Evolutionary conservation across 2,329 filamentous ascomycete species (phyloP).

Genomic region (Fusarium beomiforme): DNA sequence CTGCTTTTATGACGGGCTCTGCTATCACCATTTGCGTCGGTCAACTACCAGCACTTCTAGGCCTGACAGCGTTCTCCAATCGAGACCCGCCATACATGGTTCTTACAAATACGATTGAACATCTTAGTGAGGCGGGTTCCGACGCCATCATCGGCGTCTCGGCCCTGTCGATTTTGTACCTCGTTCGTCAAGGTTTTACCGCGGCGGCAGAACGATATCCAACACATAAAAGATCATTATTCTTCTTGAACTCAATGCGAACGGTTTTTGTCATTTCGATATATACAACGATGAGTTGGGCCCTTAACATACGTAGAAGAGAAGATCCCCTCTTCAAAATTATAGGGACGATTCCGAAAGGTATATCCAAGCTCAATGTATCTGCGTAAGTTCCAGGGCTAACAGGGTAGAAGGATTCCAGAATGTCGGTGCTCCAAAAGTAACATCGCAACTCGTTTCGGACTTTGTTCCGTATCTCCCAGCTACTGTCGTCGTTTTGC

Average conservation of each 20-base stretch:
- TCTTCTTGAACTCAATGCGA: slow-evolving; percentile 90
- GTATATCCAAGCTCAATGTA: slow-evolving; percentile 31
- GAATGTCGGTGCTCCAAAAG: slow-evolving; percentile 75
- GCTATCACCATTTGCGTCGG: slow-evolving; percentile 88
- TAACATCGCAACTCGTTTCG: slow-evolving; percentile 73
- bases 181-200: slow-evolving; percentile 74
- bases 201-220: slow-evolving; percentile 75
- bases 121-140: slow-evolving; percentile 72
- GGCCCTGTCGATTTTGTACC: slow-evolving; percentile 79
- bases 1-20: slow-evolving; percentile 96
- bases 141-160: slow-evolving; percentile 92
- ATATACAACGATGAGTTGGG: slow-evolving; percentile 90
- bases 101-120: slow-evolving; percentile 82
- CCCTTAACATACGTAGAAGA: slow-evolving; percentile 77
- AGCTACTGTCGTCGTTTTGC: slow-evolving; percentile 88
- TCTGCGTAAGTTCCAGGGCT: not conserved
- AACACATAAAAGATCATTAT: slow-evolving; percentile 76
- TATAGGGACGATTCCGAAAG: slow-evolving; percentile 80
- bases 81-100: slow-evolving; percentile 83
- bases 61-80: slow-evolving; percentile 78
- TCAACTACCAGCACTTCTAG: slow-evolving; percentile 84
- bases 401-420: slow-evolving; percentile 70
- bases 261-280: slow-evolving; percentile 92
- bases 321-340: slow-evolving; percentile 76
- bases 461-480: slow-evolving; percentile 79